Evolutionary conservation across 108 stramenopile genomes (phyloP).

Genomic region (Aurantiochytrium sp.): DNA sequence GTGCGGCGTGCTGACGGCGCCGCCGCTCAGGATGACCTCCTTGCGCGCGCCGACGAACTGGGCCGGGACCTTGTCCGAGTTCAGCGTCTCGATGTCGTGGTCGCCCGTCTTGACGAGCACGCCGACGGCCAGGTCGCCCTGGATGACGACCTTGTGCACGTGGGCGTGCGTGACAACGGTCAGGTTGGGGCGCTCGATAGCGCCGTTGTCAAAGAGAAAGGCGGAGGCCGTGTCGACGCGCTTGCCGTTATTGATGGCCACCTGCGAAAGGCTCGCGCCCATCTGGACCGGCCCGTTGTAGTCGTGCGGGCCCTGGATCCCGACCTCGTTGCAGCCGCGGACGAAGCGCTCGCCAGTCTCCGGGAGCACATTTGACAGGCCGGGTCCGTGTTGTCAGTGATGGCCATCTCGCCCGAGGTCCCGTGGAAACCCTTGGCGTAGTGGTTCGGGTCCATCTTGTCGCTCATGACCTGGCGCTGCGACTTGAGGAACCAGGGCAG

Average conservation of each 20-base stretch:
- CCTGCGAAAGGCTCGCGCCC: conserved; percentile 32
- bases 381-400: conserved; percentile 36
- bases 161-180: neutral
- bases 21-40: conserved; percentile 66
- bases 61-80: neutral
- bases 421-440: conserved; percentile 30
- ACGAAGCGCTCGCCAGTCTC: conserved; percentile 32
- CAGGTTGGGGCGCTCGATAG: neutral
- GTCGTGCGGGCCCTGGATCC: conserved; percentile 39
- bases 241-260: neutral
- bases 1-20: conserved; percentile 66
- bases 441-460: neutral
- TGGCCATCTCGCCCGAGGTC: conserved; percentile 31
- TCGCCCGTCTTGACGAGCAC: neutral
- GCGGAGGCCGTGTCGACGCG: conserved; percentile 5
- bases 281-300: conserved; percentile 45
- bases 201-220: neutral
- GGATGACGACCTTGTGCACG: neutral
- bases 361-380: neutral
- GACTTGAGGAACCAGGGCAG: conserved; percentile 48
- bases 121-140: neutral
- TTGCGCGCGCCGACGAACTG: neutral
- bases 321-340: conserved; percentile 41
- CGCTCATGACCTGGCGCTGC: neutral
- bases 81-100: neutral